These are phyloP conservation scores for Lomentospora prolificans DNA, from an alignment of 2,329 filamentous ascomycete species.

Conservation along the genomic window DNA sequence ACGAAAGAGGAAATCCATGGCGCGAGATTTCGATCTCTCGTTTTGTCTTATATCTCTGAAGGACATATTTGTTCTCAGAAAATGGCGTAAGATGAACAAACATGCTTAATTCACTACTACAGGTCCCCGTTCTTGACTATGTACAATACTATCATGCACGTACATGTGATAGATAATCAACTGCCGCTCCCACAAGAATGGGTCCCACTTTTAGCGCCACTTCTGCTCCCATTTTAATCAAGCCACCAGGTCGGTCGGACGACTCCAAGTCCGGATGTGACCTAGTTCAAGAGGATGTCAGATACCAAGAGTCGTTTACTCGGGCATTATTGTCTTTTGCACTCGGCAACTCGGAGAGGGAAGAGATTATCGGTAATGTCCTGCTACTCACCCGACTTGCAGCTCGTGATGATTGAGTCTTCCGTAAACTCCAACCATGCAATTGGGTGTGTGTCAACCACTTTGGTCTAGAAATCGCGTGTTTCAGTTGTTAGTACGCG, in stretches of 20 bases:
- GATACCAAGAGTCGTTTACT: slow-evolving; percentile 9
- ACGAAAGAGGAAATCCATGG: no score
- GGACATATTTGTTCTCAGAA: no score
- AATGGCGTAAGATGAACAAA: no score
- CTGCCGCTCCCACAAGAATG: no score
- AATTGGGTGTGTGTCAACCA: slow-evolving; percentile 75
- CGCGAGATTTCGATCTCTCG: no score
- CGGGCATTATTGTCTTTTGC: not conserved
- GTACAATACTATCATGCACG: no score
- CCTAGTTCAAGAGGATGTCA: slow-evolving; percentile 35
- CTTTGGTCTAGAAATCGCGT: slow-evolving; percentile 51
- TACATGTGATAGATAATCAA: no score
- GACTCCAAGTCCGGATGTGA: slow-evolving; percentile 65
- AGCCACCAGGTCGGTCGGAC: slow-evolving; percentile 32
- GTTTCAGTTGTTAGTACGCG: not conserved
- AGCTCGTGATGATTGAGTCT: slow-evolving; percentile 85
- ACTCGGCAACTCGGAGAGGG: no score
- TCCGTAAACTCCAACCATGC: slow-evolving; percentile 92
- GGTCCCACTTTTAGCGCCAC: not conserved
- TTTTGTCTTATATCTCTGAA: no score
- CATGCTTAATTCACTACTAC: no score
- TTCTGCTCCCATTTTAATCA: not conserved
- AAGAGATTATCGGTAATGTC: no score
- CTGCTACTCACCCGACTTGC: slow-evolving; percentile 78
- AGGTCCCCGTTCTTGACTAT: no score